Base-by-base conservation (phyloP, 2,329 filamentous ascomycete genomes). In the Ceratocystiopsis brevicomis region DNA sequence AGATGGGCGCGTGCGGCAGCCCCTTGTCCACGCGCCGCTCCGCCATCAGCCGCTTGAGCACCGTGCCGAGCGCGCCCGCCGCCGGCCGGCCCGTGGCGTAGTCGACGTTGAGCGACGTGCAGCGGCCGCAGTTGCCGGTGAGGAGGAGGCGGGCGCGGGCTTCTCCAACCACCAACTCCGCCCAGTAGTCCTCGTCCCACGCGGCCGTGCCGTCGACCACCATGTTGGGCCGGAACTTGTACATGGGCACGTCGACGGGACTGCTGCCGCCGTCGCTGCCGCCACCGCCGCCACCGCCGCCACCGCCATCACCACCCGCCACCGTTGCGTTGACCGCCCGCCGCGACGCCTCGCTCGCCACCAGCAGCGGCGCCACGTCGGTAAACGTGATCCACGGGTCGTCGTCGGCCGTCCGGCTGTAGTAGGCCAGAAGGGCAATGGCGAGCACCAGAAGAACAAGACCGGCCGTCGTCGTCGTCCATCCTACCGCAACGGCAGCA, bases 141-240 rank as follows among this genome's bases (percentile, higher is more conserved):
- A 85, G 61, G 6, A 69, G 54, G 8, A 84, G 60, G 37, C 59
- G 60, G 6, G 37, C 21, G 48, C 37, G 11, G 49, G 46, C 14
- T 2, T 10, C 25, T 4, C 8, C 1, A 36, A 80, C 55, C 15
- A 57, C 56, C 33, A 84, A 57, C 52, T 77, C 73, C 3, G 62
- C 70, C 81, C 79, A 86, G 53, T 70, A 83, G 54, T 86, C 81
- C 56, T 86, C 80, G 13, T 78, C 76, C 55, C 71, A 86, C 1
- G 71, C 60, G 11, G 59, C 56, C 25, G 70, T 68, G 2, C 74
- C 76, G 35, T 71, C 69, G 1, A 85, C 59, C 1, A 86, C 74
- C 39, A 86, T 70, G 54, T 84, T 86, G 1, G 80, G 78, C 34
- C 81, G 71, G 57, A 85, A 81, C 52, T 79, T 80, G 36, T 68